Percentiles rank a stretch among this genome's conserved stretches.
phyloP scores from a whole-genome alignment of 768 basidiomycete species.

The Paxillus ammoniavirescens region DNA sequence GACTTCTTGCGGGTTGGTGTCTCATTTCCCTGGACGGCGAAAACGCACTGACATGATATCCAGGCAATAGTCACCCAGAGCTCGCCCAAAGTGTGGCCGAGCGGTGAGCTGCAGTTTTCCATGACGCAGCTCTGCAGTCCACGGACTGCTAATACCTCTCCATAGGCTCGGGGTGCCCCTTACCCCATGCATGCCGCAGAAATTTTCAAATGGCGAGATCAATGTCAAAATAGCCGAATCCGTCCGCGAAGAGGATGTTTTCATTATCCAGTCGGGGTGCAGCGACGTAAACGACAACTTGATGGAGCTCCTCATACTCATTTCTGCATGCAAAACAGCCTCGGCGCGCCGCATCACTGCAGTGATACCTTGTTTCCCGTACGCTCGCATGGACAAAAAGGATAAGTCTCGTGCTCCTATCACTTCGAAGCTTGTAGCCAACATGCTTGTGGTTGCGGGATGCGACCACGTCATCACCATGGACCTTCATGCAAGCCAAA shows the following conservation, averaged over 20 bases:
- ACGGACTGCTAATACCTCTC: conserved; percentile 50
- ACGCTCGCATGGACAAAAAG: conserved; percentile 97
- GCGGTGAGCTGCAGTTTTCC: conserved; percentile 77
- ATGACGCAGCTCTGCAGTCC: conserved; percentile 33
- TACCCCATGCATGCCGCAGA: conserved; percentile 80
- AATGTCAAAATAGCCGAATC: conserved; percentile 94
- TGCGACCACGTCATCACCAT: conserved; percentile 99
- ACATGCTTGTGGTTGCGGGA: conserved; percentile 95
- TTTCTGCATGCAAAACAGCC: conserved; percentile 96
- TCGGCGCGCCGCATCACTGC: conserved; percentile 95
- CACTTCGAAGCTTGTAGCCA: conserved; percentile 96
- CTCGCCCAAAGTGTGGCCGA: conserved; percentile 94
- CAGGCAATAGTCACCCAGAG: conserved; percentile 98
- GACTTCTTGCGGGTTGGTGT: conserved; percentile 66
- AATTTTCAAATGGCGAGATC: conserved; percentile 94
- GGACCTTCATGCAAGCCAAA: conserved; percentile 97
- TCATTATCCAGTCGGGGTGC: conserved; percentile 93
- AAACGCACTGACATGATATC: conserved; percentile 10
- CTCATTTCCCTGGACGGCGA: not conserved
- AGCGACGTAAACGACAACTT: conserved; percentile 92
- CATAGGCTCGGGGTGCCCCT: conserved; percentile 86
- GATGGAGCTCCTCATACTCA: conserved; percentile 98
- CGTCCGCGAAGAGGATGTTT: conserved; percentile 96
- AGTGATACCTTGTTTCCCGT: conserved; percentile 97
- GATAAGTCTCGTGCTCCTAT: conserved; percentile 95